Percentiles rank a stretch among this genome's conserved stretches.
Evolutionary conservation across 179 eudicot genomes (phyloP).

Genomic region (Beta lomatogona): DNA sequence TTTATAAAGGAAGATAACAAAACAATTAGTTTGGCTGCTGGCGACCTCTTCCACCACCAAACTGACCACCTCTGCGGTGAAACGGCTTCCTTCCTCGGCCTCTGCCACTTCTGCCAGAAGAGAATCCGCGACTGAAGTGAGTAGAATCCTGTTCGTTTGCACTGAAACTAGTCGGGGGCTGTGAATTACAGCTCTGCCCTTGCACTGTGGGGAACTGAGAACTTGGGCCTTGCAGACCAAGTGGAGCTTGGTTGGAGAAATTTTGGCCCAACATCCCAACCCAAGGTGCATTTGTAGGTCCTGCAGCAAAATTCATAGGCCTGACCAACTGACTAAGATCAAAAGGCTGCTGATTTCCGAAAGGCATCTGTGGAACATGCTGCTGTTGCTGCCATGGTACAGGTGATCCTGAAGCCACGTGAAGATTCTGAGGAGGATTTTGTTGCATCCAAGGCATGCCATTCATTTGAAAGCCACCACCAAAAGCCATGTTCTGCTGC

Average conservation of each 20-base stretch:
- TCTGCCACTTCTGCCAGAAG: constrained; percentile 21
- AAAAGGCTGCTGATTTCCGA: constrained; percentile 31
- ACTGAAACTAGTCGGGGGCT: constrained; percentile 14
- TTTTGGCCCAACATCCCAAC: constrained; percentile 36
- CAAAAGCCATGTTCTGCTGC: constrained; percentile 39
- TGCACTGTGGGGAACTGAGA: constrained; percentile 28
- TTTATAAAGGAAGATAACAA: not conserved
- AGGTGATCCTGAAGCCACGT: constrained; percentile 35
- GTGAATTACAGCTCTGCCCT: constrained; percentile 23
- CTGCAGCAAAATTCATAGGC: constrained; percentile 38
- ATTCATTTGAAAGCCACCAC: constrained; percentile 35
- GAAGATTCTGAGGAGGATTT: constrained; percentile 36
- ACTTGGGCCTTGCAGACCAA: constrained; percentile 39
- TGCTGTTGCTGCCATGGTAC: constrained; percentile 27
- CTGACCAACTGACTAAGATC: constrained; percentile 37
- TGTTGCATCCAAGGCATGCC: constrained; percentile 59
- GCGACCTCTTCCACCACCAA: constrained; percentile 54
- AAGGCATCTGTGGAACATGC: constrained; percentile 5
- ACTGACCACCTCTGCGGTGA: constrained; percentile 43
- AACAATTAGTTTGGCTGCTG: constrained; percentile 16
- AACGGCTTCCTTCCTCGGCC: constrained; percentile 43
- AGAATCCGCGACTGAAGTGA: constrained; percentile 45
- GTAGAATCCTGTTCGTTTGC: constrained; percentile 25
- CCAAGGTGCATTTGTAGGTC: constrained; percentile 43
- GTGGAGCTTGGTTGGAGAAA: constrained; percentile 39